These are phyloP conservation scores for Streptanthus diversifolius DNA, from an alignment of 345 rosid species.

Conservation along the genomic window DNA sequence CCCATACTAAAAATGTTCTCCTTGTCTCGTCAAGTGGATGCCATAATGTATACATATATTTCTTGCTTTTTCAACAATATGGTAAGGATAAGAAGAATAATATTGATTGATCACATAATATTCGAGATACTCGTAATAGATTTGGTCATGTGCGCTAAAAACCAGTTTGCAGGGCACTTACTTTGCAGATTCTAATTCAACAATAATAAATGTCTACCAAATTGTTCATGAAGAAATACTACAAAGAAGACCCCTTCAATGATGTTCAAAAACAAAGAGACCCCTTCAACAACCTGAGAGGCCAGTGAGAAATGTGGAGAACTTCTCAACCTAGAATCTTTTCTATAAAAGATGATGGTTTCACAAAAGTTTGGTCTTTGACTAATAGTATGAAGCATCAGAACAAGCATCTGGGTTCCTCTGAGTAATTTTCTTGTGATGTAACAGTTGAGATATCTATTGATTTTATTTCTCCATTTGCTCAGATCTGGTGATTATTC, in stretches of 20 bases:
- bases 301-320: neutral
- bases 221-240: neutral
- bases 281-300: neutral
- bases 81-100: neutral
- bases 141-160: slow-evolving; percentile 2
- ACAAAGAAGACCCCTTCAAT: neutral
- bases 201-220: neutral
- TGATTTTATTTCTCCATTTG: neutral
- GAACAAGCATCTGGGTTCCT: neutral
- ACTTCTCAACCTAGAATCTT: neutral
- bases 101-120: neutral
- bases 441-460: neutral
- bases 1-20: slow-evolving; percentile 8
- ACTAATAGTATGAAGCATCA: slow-evolving; percentile 15
- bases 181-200: neutral
- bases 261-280: no score
- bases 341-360: neutral
- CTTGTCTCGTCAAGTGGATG: slow-evolving; percentile 27
- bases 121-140: neutral
- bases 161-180: neutral
- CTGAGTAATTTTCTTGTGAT: neutral
- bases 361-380: slow-evolving; percentile 17
- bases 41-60: neutral
- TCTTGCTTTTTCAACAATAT: neutral
- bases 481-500: neutral